Evolutionary conservation across 495 filamentous ascomycete genomes (phyloP), one percentile per base, ranked within the genome.

Genomic region (Penicillium simplicissimum): DNA sequence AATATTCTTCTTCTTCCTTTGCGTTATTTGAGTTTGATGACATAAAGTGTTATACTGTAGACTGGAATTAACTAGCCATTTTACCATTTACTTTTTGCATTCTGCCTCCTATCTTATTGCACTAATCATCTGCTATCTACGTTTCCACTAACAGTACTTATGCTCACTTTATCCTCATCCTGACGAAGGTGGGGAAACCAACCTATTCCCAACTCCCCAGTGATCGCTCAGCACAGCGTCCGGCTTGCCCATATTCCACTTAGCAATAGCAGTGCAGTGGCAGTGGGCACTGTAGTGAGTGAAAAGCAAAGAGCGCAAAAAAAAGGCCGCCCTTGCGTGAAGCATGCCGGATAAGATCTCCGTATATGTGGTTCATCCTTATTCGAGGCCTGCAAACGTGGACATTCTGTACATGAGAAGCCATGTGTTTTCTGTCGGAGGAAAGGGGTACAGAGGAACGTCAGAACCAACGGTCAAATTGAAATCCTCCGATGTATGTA

Each of bases 271-370:
- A n/a, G n/a, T 40, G 3, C 23, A 31, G 6, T 31, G 28, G 28
- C 28, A 31, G 28, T 31, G 28, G 35, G 36, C 17, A n/a, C 37
- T 33, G 40, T 47, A 34, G 45, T 19, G 45, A 49, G 5, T 6
- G 15, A 49, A 49, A 49, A 49, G 11, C 8, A 47, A 36, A 58
- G 15, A 33, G 31, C 25, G 25, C 25, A 53, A 53, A 53, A 28
- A 10, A 7, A 40, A 35, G 45, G 21, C 40, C 40, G 52, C 67
- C 64, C 67, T 69, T 69, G 61, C 67, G 23, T 49, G 31, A 14
- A 55, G 11, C 19, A 55, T 21, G 15, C 7, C 2, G 33, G 56
- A 33, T 9, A 34, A 37, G 34, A 0, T 15, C 34, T 49, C 33
- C 55, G 8, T 28, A 19, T 33, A 25, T 33, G 47, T 35, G n/a